Evolutionary conservation across 208 protist species (phyloP), one percentile per base, ranked within the genome.

Genomic region (Leishmania major): DNA sequence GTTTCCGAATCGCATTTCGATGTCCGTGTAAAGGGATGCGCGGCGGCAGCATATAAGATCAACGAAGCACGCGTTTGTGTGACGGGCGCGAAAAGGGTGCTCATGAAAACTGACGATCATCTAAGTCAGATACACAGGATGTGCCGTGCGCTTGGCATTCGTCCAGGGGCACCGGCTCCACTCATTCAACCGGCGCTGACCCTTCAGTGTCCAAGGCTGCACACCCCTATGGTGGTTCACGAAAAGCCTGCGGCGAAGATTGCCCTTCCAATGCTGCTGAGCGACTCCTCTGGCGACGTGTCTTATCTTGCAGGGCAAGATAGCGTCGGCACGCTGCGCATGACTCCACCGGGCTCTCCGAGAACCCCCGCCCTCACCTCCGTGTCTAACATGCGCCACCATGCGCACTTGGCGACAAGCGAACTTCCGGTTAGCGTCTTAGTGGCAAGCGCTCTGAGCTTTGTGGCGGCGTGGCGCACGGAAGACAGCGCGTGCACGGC

Each of bases 71-170:
- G 84, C 43, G 11, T 25, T 17, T 71, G 79, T 35, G 47, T 94
- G 47, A 79, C 51, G 53, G 79, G 80, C 28, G 80, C 79, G 25
- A 64, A 71, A 35, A 75, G 69, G 15, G 53, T 84, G 10, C 70
- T 92, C 8, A 76, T 82, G 19, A 80, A 83, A 47, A 53, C 85
- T 0, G 74, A 85, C 40, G 78, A 89, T 66, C 75, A 86, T 47
- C 22, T 91, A 25, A 74, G 78, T 25, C 79, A 90, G 74, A 69
- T 83, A 19, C 71, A 69, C 67, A 83, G 71, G 72, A 31, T 81
- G 15, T 70, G 79, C 25, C 71, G 37, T 25, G 66, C 51, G n/a
- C 79, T 87, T 13, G 79, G 37, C 40, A 70, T 75, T 62, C 70
- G 25, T 37, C 8, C 72, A 17, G 77, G 37, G 15, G 13, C 45